Evolutionary conservation across 306 rosid species (phyloP), one percentile per base, ranked within the genome.

Genomic region (Benincasa hispida): DNA sequence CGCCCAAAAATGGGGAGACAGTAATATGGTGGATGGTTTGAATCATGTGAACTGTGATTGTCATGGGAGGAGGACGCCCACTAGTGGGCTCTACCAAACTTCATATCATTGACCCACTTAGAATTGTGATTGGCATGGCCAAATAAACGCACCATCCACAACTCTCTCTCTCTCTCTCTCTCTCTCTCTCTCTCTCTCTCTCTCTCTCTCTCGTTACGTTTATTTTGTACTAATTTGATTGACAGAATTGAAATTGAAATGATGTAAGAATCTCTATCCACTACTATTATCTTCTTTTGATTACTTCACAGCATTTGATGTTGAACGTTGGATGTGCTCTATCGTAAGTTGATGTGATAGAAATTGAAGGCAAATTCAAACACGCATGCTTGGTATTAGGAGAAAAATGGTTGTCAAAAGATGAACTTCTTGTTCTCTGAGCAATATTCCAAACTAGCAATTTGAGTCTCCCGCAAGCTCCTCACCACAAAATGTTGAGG

Each of bases 21-120:
- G 59, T 8, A 72, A 47, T 72, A 47, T 72, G 75, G 75, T 69
- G 75, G 75, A 69, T 45, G 24, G 76, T 72, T 45, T 72, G 76
- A 72, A 72, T 72, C 59, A 72, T 72, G 76, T 72, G 76, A 72
- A 72, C 58, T 47, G 59, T 27, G 76, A 47, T 72, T 72, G 76
- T 48, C 76, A 72, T 72, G 76, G 42, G 41, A 41, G 15, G 32
- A 69, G 11, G 76, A 45, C 12, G 32, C 1, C 57, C 75, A 24
- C 56, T 54, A 5, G 75, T 70, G 57, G 75, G 75, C 75, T 48
- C 76, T 72, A 72, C 58, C 42, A 72, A 21, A 50, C 58, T 72
- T 48, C 76, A 72, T 48, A 27, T 72, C 76, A 48, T 18, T 18
- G 76, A 47, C 76, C 57, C 76, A 72, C 76, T 47, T 48, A 48